A percentile compares a stretch with the other conserved stretches of the same genome.
These are phyloP conservation scores for Rubia yunnanensis DNA, from an alignment of 257 asterid species.

Conservation along the genomic window DNA sequence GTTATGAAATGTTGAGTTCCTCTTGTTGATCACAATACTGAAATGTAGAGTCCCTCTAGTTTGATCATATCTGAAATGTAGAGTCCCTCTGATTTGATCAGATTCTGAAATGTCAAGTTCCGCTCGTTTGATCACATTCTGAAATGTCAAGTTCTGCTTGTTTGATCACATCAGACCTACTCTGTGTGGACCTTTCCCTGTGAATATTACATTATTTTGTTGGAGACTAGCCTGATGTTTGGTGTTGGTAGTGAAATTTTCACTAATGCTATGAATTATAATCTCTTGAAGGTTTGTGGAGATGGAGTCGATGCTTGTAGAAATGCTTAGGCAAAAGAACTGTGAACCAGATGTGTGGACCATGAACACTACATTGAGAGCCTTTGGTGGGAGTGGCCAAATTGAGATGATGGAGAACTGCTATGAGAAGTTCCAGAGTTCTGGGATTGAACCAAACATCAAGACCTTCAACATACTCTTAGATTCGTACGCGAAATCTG, in stretches of 20 bases:
- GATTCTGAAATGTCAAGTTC: too few relatives aligned
- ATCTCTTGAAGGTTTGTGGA: constrained; percentile 52
- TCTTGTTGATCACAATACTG: too few relatives aligned
- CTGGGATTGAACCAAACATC: constrained; percentile 84
- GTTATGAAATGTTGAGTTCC: background rate
- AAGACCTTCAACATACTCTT: constrained; percentile 84
- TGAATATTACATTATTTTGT: background rate
- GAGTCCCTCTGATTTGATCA: too few relatives aligned
- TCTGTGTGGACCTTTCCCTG: background rate
- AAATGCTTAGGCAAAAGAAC: constrained; percentile 61
- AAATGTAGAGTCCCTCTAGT: background rate
- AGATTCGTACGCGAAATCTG: constrained; percentile 79
- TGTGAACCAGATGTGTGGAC: constrained; percentile 92
- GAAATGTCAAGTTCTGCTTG: background rate
- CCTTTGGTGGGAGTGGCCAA: constrained; percentile 93
- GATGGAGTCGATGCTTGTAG: constrained; percentile 70
- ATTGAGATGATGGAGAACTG: constrained; percentile 90
- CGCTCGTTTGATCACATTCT: background rate
- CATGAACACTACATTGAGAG: constrained; percentile 85
- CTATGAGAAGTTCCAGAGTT: constrained; percentile 70
- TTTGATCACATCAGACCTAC: background rate
- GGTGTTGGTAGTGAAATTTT: background rate
- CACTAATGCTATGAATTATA: constrained; percentile 10
- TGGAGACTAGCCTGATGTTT: background rate
- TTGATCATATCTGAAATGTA: too few relatives aligned